These are phyloP conservation scores for Baeospora myosura DNA, from an alignment of 1,284 basidiomycete species.

Conservation along the genomic window DNA sequence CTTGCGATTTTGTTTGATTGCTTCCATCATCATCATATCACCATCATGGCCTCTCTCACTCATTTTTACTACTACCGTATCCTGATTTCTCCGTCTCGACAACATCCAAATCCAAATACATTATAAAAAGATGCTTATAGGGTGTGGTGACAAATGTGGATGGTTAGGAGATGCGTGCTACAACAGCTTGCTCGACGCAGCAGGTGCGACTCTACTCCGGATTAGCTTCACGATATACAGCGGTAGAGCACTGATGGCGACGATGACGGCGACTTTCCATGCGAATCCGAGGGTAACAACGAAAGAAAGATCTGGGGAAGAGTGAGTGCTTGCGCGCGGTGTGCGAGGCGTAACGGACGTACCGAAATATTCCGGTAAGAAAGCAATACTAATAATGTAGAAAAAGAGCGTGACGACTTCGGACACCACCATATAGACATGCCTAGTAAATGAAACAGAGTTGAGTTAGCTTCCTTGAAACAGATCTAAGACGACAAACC, in stretches of 20 bases:
- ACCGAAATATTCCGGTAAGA: constrained; percentile 98
- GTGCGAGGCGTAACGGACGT: constrained; percentile 21
- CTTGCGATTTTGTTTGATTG: neutral
- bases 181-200: constrained; percentile 88
- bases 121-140: constrained; percentile 9
- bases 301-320: constrained; percentile 74
- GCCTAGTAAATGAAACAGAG: constrained; percentile 47
- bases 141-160: no score
- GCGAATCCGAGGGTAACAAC: constrained; percentile 83
- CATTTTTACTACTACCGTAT: neutral
- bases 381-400: constrained; percentile 88
- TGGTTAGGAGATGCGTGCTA: constrained; percentile 37
- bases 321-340: constrained; percentile 3
- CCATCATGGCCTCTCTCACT: neutral
- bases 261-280: constrained; percentile 96
- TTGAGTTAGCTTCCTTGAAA: constrained; percentile 1
- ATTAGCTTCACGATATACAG: constrained; percentile 88
- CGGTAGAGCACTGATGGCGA: constrained; percentile 88
- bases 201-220: constrained; percentile 82
- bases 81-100: neutral
- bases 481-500: constrained; percentile 52
- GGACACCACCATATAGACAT: constrained; percentile 91
- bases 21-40: neutral
- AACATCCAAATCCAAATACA: neutral
- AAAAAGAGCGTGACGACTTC: constrained; percentile 86